phyloP scores from a whole-genome alignment of 2,329 filamentous ascomycete genomes.

The Paecilomyces sp. region DNA sequence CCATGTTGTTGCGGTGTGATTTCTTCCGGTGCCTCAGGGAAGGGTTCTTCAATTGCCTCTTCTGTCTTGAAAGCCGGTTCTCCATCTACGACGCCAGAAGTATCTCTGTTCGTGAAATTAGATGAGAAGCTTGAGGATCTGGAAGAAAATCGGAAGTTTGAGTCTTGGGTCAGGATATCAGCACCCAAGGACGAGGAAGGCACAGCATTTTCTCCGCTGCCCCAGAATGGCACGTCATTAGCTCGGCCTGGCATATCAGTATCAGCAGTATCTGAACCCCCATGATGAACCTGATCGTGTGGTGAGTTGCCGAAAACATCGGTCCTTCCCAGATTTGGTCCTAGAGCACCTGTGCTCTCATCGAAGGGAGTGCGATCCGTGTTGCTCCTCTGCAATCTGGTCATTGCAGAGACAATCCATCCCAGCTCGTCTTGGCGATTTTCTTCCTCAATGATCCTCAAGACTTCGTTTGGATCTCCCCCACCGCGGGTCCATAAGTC shows the following conservation, averaged over 20 bases:
- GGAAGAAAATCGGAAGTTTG: not conserved
- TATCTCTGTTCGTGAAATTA: not conserved
- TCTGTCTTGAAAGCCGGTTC: not conserved
- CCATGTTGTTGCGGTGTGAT: not conserved
- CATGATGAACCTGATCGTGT: not conserved
- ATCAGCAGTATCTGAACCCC: not conserved
- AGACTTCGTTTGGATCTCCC: conserved; percentile 52
- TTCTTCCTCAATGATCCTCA: conserved; percentile 56
- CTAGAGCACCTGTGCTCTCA: not conserved
- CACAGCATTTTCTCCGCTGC: not conserved
- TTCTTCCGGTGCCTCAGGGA: not conserved
- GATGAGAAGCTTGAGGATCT: not conserved
- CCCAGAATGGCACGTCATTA: not conserved
- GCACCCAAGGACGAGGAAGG: not conserved
- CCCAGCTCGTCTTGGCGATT: conserved; percentile 51
- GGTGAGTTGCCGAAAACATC: not conserved
- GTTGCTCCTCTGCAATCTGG: conserved; percentile 15
- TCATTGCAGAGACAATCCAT: conserved; percentile 53
- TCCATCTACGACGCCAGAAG: not conserved
- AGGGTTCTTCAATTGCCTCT: not conserved
- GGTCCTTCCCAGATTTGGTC: not conserved
- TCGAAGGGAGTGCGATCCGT: not conserved
- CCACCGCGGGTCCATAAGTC: conserved; percentile 53
- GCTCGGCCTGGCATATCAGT: not conserved
- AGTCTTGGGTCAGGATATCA: not conserved